These are phyloP conservation scores for Chrysanthemum lavandulifolium DNA, from an alignment of 129 eudicot species.

Conservation along the genomic window DNA sequence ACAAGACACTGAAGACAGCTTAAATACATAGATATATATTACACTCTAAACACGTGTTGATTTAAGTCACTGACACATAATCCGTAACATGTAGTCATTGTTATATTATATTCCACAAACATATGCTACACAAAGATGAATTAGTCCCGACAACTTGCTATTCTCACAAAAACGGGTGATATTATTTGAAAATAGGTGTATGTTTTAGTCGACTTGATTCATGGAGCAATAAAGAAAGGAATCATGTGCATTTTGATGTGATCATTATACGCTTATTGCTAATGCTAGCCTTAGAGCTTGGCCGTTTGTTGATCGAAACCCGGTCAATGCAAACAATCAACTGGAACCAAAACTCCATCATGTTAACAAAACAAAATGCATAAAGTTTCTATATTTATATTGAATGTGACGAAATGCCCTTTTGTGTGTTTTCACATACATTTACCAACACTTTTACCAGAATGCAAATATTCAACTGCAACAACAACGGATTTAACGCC, in stretches of 20 bases:
- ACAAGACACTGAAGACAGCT: no score
- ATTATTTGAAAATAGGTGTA: not conserved
- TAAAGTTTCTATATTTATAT: not conserved
- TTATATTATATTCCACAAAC: not conserved
- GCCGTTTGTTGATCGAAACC: slow-evolving; percentile 54
- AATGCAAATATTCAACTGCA: slow-evolving; percentile 97
- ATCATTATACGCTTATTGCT: slow-evolving; percentile 4
- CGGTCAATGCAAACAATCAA: slow-evolving; percentile 91
- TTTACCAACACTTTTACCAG: slow-evolving; percentile 96
- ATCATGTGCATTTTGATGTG: not conserved
- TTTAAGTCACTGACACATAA: no score
- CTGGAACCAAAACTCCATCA: slow-evolving; percentile 32
- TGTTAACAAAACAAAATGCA: not conserved
- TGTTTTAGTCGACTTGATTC: slow-evolving; percentile 9
- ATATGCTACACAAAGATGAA: slow-evolving; percentile 3
- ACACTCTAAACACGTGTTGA: no score
- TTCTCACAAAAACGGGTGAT: not conserved
- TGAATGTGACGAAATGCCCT: not conserved
- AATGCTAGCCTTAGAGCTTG: slow-evolving; percentile 45
- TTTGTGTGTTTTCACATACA: slow-evolving; percentile 32
- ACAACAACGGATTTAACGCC: slow-evolving; percentile 80
- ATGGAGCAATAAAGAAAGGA: not conserved
- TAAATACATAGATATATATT: no score
- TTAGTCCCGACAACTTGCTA: not conserved
- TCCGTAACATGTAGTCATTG: no score